A percentile compares a stretch with the other conserved stretches of the same genome.
These are phyloP conservation scores for Saposhnikovia divaricata DNA, from an alignment of 129 eudicot genomes.

Conservation along the genomic window DNA sequence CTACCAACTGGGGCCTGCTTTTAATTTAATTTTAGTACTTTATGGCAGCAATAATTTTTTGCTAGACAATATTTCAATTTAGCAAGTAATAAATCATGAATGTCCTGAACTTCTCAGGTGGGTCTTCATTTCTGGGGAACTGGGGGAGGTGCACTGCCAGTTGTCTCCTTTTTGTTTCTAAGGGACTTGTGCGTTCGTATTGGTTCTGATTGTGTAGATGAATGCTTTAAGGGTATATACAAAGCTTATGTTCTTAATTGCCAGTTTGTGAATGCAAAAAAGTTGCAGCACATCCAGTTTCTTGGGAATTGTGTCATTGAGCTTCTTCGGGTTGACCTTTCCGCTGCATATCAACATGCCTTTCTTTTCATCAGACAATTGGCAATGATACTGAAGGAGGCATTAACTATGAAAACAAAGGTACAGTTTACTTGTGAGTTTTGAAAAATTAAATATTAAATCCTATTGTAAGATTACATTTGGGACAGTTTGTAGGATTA, in stretches of 20 bases:
- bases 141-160: conserved; percentile 79
- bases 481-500: background rate
- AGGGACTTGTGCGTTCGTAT: conserved; percentile 74
- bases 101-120: conserved; percentile 42
- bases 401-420: conserved; percentile 51
- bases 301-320: conserved; percentile 80
- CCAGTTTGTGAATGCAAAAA: conserved; percentile 65
- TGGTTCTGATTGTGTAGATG: conserved; percentile 89
- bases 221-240: conserved; percentile 85
- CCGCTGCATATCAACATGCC: conserved; percentile 87
- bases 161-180: conserved; percentile 72
- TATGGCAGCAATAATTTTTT: background rate
- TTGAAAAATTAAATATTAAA: background rate
- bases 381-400: conserved; percentile 71
- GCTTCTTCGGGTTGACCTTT: conserved; percentile 69
- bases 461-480: background rate
- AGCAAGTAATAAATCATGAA: background rate
- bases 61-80: background rate
- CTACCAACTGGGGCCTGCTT: background rate
- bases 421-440: conserved; percentile 14
- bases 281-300: conserved; percentile 85
- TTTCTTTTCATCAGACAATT: conserved; percentile 84
- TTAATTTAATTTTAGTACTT: background rate
- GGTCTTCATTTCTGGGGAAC: conserved; percentile 99
- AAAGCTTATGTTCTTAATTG: conserved; percentile 79